These are phyloP conservation scores for Rhodotorula sp. DNA, from an alignment of 1,284 basidiomycete genomes.

Conservation along the genomic window DNA sequence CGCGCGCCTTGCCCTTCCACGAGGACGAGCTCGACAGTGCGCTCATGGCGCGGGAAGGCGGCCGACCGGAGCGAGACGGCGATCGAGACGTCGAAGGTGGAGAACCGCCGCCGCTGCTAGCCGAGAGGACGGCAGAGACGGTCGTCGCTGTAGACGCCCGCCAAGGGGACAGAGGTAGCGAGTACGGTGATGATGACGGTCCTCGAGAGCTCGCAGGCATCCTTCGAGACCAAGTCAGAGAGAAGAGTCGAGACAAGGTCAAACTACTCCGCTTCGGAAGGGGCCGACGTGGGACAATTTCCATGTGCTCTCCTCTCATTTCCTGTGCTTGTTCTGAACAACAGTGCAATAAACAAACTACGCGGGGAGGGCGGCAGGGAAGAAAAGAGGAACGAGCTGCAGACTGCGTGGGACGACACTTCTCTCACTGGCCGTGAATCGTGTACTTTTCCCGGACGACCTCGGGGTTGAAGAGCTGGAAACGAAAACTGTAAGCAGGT, in stretches of 20 bases:
- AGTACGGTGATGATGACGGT: neutral
- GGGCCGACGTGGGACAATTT: no score
- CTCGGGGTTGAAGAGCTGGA: slow-evolving; percentile 40
- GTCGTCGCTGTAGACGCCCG: neutral
- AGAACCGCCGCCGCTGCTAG: neutral
- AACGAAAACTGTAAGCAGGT: neutral
- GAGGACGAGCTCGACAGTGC: neutral
- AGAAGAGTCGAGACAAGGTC: neutral
- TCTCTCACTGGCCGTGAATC: slow-evolving; percentile 29
- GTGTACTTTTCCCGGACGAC: slow-evolving; percentile 36
- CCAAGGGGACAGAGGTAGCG: neutral
- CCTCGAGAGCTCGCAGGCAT: slow-evolving; percentile 2
- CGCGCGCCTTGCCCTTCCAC: neutral
- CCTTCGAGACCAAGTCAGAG: no score
- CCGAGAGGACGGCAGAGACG: neutral
- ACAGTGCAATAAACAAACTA: no score
- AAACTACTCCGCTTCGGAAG: neutral
- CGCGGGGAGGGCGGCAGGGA: no score
- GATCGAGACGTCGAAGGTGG: neutral
- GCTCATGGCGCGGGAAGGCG: neutral
- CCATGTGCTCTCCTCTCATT: no score
- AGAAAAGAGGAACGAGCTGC: neutral
- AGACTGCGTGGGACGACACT: neutral
- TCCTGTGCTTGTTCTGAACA: no score
- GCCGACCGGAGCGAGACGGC: neutral